These are phyloP conservation scores for Boletus pseudo-olivaceus DNA, from an alignment of 768 basidiomycete genomes.

Conservation along the genomic window DNA sequence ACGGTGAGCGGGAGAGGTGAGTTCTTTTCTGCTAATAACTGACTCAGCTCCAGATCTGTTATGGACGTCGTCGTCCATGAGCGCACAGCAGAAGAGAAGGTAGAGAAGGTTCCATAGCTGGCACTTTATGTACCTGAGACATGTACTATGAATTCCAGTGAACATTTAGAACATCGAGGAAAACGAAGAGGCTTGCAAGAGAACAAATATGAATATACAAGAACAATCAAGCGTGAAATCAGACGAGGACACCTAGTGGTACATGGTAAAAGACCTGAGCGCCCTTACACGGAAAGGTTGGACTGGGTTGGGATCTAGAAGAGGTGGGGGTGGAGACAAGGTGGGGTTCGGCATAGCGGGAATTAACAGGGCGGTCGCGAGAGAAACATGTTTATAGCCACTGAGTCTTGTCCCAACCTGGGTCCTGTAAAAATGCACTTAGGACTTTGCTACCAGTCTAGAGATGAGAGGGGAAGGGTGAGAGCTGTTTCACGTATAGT, in stretches of 20 bases:
- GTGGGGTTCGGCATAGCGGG: background rate
- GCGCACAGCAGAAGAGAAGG: constrained; percentile 9
- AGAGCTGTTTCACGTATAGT: background rate
- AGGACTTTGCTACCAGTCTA: constrained; percentile 97
- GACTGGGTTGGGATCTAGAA: background rate
- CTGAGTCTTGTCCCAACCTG: constrained; percentile 81
- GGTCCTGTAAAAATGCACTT: constrained; percentile 92
- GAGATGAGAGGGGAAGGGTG: background rate
- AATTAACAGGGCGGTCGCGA: background rate
- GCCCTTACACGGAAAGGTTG: constrained; percentile 7
- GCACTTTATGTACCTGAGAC: constrained; percentile 12
- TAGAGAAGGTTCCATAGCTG: constrained; percentile 8
- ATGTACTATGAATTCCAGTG: constrained; percentile 4
- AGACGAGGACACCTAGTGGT: constrained; percentile 16
- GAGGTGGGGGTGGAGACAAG: background rate
- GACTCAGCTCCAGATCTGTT: constrained; percentile 50
- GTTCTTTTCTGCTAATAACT: background rate
- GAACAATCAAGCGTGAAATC: constrained; percentile 14
- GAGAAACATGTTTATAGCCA: constrained; percentile 51
- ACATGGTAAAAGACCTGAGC: constrained; percentile 14
- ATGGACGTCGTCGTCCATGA: constrained; percentile 76
- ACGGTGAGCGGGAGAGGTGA: constrained; percentile 42
- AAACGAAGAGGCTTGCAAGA: constrained; percentile 6
- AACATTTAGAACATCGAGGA: background rate
- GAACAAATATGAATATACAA: constrained; percentile 22